Evolutionary conservation across 805 yeast genomes (phyloP), one percentile per base, ranked within the genome.

Genomic region (Lipomyces oligophaga): DNA sequence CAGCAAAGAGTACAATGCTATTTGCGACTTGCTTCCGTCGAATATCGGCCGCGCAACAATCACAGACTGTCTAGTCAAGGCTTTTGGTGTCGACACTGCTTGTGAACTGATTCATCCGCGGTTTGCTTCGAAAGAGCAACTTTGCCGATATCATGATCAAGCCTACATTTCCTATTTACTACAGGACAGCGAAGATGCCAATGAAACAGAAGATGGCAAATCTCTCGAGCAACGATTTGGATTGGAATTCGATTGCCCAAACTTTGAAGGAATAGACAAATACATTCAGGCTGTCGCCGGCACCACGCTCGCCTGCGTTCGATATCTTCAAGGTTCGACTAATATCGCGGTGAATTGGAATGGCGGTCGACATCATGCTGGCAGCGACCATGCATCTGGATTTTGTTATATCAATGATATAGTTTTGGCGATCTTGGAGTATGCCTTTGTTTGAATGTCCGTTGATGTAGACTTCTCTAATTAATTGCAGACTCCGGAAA

Each of bases 361-460:
- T 58, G 94, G 94, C 5, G 94, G 96, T 3, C 71, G 87, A 50
- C 96, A 87, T 64, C 96, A 87, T 64, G 96, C 96, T 10, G 86
- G 85, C 61, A 87, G 86, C 66, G 78, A 80, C 28, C 93, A 83
- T 60, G 93, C 95, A 1, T 79, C 87, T 2, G 96, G 96, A 4
- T 87, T 88, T 65, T 87, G 96, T 64, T 87, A 87, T 65, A 78
- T 87, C 55, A 87, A 87, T 55, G 94, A 84, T 58, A 73, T 82
- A 5, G 81, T 78, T 0, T 58, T 84, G 11, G 74, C 77, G 0
- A 78, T 83, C 3, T 68, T 72, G 36, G 63, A 52, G 67, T 52
- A 47, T 15, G 47, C 31, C 5, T 8, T 11, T 30, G 20, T 18
- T 20, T 6, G 11, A 30, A 8, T 3, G 5, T 11, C 30, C 11